Percentiles rank a stretch among this genome's conserved stretches.
Conservation (phyloP, 2,329 filamentous ascomycete genomes). For the Cryphonectria nitschkei region DNA sequence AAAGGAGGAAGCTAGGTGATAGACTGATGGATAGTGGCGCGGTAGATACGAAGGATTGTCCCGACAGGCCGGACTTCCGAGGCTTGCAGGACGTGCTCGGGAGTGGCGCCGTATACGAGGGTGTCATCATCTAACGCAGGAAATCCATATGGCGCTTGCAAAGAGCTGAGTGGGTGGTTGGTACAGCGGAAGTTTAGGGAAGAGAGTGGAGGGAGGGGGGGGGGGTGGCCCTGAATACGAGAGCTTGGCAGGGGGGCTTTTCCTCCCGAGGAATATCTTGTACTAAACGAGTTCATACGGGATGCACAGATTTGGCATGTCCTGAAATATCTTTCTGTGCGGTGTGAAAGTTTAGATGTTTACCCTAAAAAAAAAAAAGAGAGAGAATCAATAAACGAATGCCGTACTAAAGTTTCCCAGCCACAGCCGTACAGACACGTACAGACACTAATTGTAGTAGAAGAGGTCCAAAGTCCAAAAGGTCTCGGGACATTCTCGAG, state of each 20-base stretch:
- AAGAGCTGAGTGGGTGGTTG: neutral
- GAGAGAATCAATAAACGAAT: neutral
- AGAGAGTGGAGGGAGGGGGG: neutral
- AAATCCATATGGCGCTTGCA: neutral
- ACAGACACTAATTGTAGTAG: neutral
- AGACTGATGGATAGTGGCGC: neutral
- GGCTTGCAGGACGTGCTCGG: neutral
- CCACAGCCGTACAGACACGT: neutral
- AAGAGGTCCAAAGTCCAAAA: neutral
- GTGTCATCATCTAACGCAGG: neutral
- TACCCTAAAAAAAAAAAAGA: neutral
- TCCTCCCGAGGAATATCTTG: neutral
- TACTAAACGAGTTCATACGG: neutral
- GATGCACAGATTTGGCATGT: neutral
- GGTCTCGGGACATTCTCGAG: neutral
- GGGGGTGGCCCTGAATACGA: neutral
- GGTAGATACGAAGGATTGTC: slow-evolving; percentile 9
- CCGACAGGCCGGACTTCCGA: slow-evolving; percentile 12
- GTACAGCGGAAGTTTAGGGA: neutral
- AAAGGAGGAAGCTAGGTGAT: neutral
- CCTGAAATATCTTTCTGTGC: neutral
- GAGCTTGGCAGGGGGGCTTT: neutral
- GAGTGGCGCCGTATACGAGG: slow-evolving; percentile 1
- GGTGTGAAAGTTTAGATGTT: neutral
- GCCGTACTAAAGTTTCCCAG: neutral